Evolutionary conservation across 2,329 filamentous ascomycete genomes (phyloP).

Genomic region (Cladosporium austrohemisphaericum): DNA sequence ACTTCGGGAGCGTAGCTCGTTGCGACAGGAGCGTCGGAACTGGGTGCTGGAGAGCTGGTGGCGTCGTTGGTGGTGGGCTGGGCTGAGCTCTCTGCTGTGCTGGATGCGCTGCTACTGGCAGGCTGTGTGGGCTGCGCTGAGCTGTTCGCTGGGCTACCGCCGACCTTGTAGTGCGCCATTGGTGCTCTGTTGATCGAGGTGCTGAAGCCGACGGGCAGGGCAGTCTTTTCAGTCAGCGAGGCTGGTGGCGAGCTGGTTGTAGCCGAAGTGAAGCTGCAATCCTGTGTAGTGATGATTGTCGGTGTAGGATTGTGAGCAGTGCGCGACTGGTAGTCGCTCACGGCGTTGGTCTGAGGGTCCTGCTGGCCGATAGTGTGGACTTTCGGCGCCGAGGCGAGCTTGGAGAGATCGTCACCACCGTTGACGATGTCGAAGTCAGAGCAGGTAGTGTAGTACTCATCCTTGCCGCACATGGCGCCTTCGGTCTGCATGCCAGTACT

Average conservation of each 20-base stretch:
- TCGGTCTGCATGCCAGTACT: constrained; percentile 49
- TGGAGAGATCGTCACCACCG: constrained; percentile 9
- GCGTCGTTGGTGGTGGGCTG: background rate
- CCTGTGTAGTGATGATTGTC: constrained; percentile 21
- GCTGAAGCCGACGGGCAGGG: constrained; percentile 3
- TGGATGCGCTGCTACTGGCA: background rate
- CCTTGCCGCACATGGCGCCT: constrained; percentile 43
- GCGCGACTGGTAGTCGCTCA: constrained; percentile 38
- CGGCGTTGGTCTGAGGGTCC: constrained; percentile 40
- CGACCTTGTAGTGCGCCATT: background rate
- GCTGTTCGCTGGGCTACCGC: background rate
- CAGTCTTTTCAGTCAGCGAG: background rate
- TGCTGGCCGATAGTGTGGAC: constrained; percentile 37
- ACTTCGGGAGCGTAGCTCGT: background rate
- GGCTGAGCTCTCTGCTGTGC: background rate
- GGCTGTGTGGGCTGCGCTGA: background rate
- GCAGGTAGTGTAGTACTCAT: constrained; percentile 59
- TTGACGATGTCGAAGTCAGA: constrained; percentile 51
- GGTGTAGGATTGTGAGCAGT: constrained; percentile 37
- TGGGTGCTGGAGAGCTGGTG: background rate
- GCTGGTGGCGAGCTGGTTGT: background rate
- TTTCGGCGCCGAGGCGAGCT: constrained; percentile 16
- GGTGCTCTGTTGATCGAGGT: background rate
- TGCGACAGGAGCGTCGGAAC: too few species aligned
- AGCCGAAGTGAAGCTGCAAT: constrained; percentile 18